A percentile compares a stretch with the other conserved stretches of the same genome.
phyloP scores from a whole-genome alignment of 768 basidiomycete species.

The Panellus pusillus region DNA sequence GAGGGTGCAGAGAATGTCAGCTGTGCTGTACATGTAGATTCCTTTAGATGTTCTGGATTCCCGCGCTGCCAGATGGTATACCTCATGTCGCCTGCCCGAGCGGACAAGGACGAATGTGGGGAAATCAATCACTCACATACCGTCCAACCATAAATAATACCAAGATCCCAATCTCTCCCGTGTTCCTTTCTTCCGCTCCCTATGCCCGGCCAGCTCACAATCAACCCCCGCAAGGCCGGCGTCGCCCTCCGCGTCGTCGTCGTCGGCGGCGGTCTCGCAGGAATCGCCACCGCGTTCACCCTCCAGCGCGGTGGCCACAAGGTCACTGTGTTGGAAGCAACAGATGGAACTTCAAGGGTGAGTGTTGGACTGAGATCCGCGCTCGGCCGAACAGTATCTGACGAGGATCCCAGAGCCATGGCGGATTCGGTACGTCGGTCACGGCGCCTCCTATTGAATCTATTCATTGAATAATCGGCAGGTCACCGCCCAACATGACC shows the following conservation, averaged over 20 bases:
- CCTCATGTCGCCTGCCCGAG: too few species aligned
- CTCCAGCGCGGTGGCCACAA: slow-evolving; percentile 58
- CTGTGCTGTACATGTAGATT: too few species aligned
- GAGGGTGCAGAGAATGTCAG: too few species aligned
- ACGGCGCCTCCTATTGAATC: background rate
- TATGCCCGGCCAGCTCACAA: slow-evolving; percentile 31
- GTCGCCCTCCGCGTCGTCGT: slow-evolving; percentile 38
- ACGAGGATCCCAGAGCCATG: slow-evolving; percentile 31
- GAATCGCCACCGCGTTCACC: slow-evolving; percentile 55
- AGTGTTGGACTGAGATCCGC: slow-evolving; percentile 7
- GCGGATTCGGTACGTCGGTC: slow-evolving; percentile 36
- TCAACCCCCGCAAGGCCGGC: slow-evolving; percentile 26
- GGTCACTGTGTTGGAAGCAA: slow-evolving; percentile 57
- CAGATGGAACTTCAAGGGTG: slow-evolving; percentile 42
- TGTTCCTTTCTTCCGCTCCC: background rate
- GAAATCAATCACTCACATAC: too few species aligned
- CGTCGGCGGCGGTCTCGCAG: slow-evolving; percentile 51
- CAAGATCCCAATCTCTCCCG: too few species aligned
- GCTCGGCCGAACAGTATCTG: background rate
- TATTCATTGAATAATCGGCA: slow-evolving; percentile 11
- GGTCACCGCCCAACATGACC: slow-evolving; percentile 58
- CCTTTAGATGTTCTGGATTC: too few species aligned
- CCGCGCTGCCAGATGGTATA: too few species aligned
- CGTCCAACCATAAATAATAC: slow-evolving; percentile 4
- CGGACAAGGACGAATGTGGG: background rate